Conservation (phyloP, 139 green algal genomes). For the Picochlorum costavermella region DNA sequence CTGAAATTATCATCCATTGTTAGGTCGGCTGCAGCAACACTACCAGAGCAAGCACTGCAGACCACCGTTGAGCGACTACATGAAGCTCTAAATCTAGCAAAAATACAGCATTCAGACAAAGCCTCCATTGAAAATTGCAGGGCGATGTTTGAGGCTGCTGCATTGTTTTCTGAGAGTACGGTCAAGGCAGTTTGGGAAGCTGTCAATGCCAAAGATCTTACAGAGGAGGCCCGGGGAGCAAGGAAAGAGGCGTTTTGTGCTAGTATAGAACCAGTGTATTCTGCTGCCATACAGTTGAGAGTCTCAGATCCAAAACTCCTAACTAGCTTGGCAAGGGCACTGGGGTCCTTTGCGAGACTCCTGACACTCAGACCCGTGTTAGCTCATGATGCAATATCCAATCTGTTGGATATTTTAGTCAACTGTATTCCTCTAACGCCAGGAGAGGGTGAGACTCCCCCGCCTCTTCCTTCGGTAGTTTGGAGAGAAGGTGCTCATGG, state of each 20-base stretch:
- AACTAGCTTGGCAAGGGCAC: conserved; percentile 13
- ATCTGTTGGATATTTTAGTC: conserved; percentile 37
- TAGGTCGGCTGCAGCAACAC: conserved; percentile 18
- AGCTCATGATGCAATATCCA: conserved; percentile 13
- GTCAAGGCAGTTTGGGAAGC: conserved; percentile 29
- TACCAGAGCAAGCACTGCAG: conserved; percentile 35
- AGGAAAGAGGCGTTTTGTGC: conserved; percentile 9
- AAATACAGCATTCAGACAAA: background rate
- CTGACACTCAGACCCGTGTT: conserved; percentile 13
- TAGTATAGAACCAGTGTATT: conserved; percentile 30
- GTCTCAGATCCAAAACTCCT: conserved; percentile 25
- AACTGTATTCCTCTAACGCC: conserved; percentile 22
- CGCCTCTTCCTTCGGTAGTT: conserved; percentile 13
- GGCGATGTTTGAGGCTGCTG: conserved; percentile 28
- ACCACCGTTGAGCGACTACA: conserved; percentile 25
- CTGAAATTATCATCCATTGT: conserved; percentile 24
- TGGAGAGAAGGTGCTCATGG: conserved; percentile 34
- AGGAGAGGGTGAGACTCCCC: conserved; percentile 19
- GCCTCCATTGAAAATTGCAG: conserved; percentile 24
- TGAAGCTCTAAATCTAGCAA: conserved; percentile 5
- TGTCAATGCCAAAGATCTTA: background rate
- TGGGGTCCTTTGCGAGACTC: conserved; percentile 32
- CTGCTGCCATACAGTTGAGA: conserved; percentile 25
- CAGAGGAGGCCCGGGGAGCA: conserved; percentile 9
- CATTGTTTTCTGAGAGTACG: conserved; percentile 30